phyloP scores from a whole-genome alignment of 192 early-diverging fungal species.

The Coemansia sp. region DNA sequence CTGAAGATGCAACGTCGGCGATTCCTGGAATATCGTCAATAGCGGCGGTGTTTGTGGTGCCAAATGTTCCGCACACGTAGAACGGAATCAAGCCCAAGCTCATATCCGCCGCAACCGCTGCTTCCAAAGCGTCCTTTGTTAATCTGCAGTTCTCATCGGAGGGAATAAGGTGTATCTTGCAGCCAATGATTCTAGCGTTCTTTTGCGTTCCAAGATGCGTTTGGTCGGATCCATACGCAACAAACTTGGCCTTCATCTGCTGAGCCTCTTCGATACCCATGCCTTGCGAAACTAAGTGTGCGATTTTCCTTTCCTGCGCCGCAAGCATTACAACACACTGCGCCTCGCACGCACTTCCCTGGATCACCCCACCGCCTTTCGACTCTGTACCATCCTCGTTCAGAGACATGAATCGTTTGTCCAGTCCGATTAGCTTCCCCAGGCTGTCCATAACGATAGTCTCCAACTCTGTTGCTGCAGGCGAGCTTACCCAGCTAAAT shows the following conservation, averaged over 20 bases:
- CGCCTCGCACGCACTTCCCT: conserved; percentile 58
- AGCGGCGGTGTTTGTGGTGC: conserved; percentile 58
- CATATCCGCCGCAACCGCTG: conserved; percentile 48
- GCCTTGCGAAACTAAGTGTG: neutral
- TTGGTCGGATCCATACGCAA: conserved; percentile 61
- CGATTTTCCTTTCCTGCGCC: conserved; percentile 47
- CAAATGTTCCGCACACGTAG: conserved; percentile 59
- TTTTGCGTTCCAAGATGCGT: conserved; percentile 56
- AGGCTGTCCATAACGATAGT: conserved; percentile 58
- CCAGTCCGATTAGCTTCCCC: conserved; percentile 56
- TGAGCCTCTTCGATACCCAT: conserved; percentile 22
- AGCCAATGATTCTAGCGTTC: conserved; percentile 50
- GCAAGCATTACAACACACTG: conserved; percentile 56
- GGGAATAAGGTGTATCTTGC: conserved; percentile 28
- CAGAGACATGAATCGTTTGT: conserved; percentile 40
- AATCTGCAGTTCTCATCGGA: conserved; percentile 45
- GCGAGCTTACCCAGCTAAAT: conserved; percentile 57
- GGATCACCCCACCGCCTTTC: conserved; percentile 61
- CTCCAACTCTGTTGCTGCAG: conserved; percentile 61
- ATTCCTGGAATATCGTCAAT: conserved; percentile 59
- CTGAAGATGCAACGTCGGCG: conserved; percentile 30
- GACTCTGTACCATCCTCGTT: conserved; percentile 19
- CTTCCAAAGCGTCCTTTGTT: conserved; percentile 28
- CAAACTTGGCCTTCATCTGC: conserved; percentile 22
- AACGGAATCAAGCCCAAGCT: conserved; percentile 56